Percentiles rank a stretch among this genome's conserved stretches.
Conservation (phyloP, 257 asterid species). For the Penstemon davidsonii region DNA sequence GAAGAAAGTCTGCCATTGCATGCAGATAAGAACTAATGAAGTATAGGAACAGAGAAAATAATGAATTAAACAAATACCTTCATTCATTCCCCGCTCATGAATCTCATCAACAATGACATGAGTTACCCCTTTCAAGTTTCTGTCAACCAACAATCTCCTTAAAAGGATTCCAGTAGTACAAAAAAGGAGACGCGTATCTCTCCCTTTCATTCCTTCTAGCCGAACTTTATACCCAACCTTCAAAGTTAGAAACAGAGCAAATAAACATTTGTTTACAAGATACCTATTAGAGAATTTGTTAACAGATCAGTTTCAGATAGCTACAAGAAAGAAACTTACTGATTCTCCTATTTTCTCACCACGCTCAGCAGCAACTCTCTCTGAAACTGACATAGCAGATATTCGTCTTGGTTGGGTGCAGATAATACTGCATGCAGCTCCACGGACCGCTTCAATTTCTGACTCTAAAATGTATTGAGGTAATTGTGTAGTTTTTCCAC, state of each 20-base stretch:
- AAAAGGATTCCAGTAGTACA: constrained; percentile 88
- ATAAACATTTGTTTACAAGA: constrained; percentile 21
- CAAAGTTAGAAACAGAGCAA: constrained; percentile 23
- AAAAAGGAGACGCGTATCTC: constrained; percentile 88
- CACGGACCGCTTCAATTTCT: constrained; percentile 69
- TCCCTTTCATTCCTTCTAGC: constrained; percentile 93
- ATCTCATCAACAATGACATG: constrained; percentile 92
- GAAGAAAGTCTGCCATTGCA: constrained; percentile 75
- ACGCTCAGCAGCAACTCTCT: constrained; percentile 94
- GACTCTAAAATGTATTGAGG: constrained; percentile 91
- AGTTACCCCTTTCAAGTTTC: constrained; percentile 78
- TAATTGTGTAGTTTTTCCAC: constrained; percentile 91
- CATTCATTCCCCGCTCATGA: constrained; percentile 98
- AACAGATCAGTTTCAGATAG: constrained; percentile 23
- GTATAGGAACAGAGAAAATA: constrained; percentile 17
- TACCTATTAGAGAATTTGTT: not conserved
- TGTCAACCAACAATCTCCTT: constrained; percentile 82
- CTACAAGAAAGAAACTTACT: constrained; percentile 48
- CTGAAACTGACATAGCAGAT: constrained; percentile 89
- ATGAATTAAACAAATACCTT: constrained; percentile 50
- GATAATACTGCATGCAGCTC: constrained; percentile 83
- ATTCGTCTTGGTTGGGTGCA: constrained; percentile 96
- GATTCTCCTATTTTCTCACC: constrained; percentile 91
- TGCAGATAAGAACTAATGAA: constrained; percentile 34
- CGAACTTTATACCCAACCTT: constrained; percentile 97